A percentile compares a stretch with the other conserved stretches of the same genome.
Evolutionary conservation across 345 rosid genomes (phyloP).

Genomic region (Camelina neglecta): DNA sequence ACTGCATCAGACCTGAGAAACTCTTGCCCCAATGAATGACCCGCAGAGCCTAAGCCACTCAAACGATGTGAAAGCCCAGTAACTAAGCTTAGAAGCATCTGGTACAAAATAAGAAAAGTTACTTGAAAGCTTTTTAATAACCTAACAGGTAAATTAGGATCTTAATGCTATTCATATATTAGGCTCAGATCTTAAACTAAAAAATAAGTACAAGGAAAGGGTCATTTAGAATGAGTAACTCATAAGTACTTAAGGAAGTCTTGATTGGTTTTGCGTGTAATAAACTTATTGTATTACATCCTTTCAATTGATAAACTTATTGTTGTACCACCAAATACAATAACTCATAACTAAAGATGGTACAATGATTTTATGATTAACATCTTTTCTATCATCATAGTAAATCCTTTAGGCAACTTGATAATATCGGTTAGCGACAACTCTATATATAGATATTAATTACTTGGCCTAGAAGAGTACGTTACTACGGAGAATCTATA

Average conservation of each 20-base stretch:
- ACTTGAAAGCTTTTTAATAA: slow-evolving; percentile 25
- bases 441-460: slow-evolving; percentile 29
- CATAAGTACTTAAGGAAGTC: slow-evolving; percentile 20
- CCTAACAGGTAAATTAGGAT: slow-evolving; percentile 18
- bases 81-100: slow-evolving; percentile 64
- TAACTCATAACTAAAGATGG: too few species aligned
- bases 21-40: slow-evolving; percentile 49
- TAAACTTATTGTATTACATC: too few species aligned
- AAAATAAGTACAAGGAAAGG: slow-evolving; percentile 18
- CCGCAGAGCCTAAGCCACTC: slow-evolving; percentile 43
- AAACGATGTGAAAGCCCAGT: slow-evolving; percentile 55
- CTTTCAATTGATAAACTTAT: too few species aligned
- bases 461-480: slow-evolving; percentile 19
- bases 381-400: slow-evolving; percentile 21
- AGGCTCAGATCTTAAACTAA: slow-evolving; percentile 15
- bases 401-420: slow-evolving; percentile 26
- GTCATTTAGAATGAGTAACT: slow-evolving; percentile 21
- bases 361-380: too few species aligned
- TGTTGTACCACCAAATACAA: too few species aligned
- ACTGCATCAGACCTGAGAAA: slow-evolving; percentile 47
- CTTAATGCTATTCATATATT: slow-evolving; percentile 29
- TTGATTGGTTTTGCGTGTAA: too few species aligned
- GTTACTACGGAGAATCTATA: neutral
- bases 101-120: slow-evolving; percentile 48
- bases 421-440: slow-evolving; percentile 11